Conservation (phyloP, 2,329 filamentous ascomycete species). For the Epichloe bromicola region DNA sequence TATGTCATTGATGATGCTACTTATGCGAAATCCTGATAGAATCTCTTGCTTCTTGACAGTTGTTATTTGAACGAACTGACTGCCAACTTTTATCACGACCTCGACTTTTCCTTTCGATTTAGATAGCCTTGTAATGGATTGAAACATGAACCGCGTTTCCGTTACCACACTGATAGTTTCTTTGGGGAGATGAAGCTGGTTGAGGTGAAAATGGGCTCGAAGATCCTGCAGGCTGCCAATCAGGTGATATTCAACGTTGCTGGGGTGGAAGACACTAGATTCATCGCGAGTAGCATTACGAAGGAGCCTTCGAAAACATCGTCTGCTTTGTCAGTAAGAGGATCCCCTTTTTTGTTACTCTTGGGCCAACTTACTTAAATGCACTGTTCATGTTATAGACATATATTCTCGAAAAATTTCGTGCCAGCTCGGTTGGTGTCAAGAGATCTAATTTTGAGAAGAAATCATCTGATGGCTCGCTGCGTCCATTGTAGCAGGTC, state of each 20-base stretch:
- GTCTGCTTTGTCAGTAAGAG: conserved; percentile 18
- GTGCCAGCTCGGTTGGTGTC: conserved; percentile 46
- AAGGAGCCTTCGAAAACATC: conserved; percentile 52
- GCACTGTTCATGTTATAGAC: conserved; percentile 64
- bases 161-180: conserved; percentile 57
- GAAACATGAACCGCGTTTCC: conserved; percentile 52
- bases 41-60: conserved; percentile 58
- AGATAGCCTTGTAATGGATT: conserved; percentile 51
- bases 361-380: conserved; percentile 34
- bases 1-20: conserved; percentile 55
- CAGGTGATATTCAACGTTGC: conserved; percentile 52
- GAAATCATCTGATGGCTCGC: conserved; percentile 51
- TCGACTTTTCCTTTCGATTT: conserved; percentile 60
- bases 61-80: conserved; percentile 56
- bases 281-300: conserved; percentile 50
- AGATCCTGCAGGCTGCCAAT: conserved; percentile 53
- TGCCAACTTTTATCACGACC: conserved; percentile 54
- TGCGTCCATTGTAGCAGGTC: conserved; percentile 56
- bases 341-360: background rate
- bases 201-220: conserved; percentile 53
- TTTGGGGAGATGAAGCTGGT: conserved; percentile 52
- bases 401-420: conserved; percentile 48
- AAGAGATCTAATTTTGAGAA: conserved; percentile 51
- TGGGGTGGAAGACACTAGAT: conserved; percentile 46
- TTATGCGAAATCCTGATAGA: conserved; percentile 46